Evolutionary conservation across 2,329 filamentous ascomycete species (phyloP).

Genomic region (Phialophora verrucosa): DNA sequence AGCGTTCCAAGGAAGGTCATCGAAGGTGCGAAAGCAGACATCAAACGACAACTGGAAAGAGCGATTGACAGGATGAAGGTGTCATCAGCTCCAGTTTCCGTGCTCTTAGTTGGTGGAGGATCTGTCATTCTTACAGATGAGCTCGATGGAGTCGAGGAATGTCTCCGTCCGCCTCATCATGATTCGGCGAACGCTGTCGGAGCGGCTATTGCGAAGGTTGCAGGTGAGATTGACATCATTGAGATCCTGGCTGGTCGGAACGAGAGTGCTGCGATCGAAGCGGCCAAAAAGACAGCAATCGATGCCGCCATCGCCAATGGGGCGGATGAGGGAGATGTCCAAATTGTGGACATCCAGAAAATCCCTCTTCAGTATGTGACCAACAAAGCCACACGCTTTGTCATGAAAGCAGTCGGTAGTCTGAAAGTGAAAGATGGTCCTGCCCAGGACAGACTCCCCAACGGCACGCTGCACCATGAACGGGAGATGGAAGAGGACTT

Average conservation of each 20-base stretch:
- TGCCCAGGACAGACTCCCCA: constrained; percentile 29
- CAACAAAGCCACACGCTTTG: constrained; percentile 45
- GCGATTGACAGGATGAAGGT: constrained; percentile 64
- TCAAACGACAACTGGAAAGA: constrained; percentile 57
- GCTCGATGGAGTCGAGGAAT: constrained; percentile 56
- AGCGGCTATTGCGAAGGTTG: constrained; percentile 63
- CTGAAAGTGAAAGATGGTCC: constrained; percentile 37
- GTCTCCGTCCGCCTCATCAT: constrained; percentile 57
- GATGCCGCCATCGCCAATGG: constrained; percentile 33
- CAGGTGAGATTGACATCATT: constrained; percentile 59
- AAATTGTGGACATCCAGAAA: constrained; percentile 45
- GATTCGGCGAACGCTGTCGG: constrained; percentile 67
- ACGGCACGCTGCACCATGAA: constrained; percentile 36
- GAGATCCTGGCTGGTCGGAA: constrained; percentile 45
- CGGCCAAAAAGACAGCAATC: constrained; percentile 37
- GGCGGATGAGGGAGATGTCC: constrained; percentile 35
- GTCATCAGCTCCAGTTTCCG: constrained; percentile 55
- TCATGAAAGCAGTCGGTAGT: constrained; percentile 50
- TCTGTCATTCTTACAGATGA: constrained; percentile 58
- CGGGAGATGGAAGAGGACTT: constrained; percentile 35
- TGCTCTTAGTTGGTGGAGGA: constrained; percentile 65
- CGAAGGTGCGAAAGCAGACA: constrained; percentile 45
- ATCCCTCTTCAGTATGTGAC: constrained; percentile 38
- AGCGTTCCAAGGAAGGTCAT: constrained; percentile 44
- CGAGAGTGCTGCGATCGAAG: constrained; percentile 40